These are phyloP conservation scores for Parastagonospora nodorum DNA, from an alignment of 2,329 filamentous ascomycete species.

Conservation along the genomic window DNA sequence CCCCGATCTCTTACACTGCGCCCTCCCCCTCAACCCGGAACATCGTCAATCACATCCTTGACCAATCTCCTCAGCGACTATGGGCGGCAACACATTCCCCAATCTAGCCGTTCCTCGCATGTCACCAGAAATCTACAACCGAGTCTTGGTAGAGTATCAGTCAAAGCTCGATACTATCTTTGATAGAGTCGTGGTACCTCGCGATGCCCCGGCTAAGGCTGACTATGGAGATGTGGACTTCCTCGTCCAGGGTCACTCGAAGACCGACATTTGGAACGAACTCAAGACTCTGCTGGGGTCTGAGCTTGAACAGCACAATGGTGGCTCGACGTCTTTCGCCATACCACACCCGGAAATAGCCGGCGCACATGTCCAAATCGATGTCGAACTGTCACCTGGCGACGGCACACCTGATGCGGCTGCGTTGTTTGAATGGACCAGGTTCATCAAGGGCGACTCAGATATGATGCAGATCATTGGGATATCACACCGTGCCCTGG, in stretches of 20 bases:
- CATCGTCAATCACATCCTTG: background rate
- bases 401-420: constrained; percentile 26
- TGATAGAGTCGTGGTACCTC: constrained; percentile 61
- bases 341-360: constrained; percentile 48
- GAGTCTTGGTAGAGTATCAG: constrained; percentile 55
- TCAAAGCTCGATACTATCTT: constrained; percentile 59
- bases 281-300: constrained; percentile 56
- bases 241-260: constrained; percentile 52
- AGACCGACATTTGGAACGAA: constrained; percentile 21
- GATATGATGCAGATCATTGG: constrained; percentile 72
- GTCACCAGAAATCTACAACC: constrained; percentile 61
- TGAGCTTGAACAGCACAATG: constrained; percentile 22
- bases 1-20: too few species aligned
- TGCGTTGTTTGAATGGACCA: constrained; percentile 61
- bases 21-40: too few species aligned
- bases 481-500: constrained; percentile 65
- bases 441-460: constrained; percentile 74
- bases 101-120: constrained; percentile 63
- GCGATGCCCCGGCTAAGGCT: constrained; percentile 71
- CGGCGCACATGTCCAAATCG: constrained; percentile 67
- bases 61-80: constrained; percentile 37
- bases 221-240: constrained; percentile 78
- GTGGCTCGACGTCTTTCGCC: constrained; percentile 53
- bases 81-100: constrained; percentile 64
- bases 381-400: constrained; percentile 62